These are phyloP conservation scores for Zygoascus bituminiphila DNA, from an alignment of 805 yeast species.

Conservation along the genomic window DNA sequence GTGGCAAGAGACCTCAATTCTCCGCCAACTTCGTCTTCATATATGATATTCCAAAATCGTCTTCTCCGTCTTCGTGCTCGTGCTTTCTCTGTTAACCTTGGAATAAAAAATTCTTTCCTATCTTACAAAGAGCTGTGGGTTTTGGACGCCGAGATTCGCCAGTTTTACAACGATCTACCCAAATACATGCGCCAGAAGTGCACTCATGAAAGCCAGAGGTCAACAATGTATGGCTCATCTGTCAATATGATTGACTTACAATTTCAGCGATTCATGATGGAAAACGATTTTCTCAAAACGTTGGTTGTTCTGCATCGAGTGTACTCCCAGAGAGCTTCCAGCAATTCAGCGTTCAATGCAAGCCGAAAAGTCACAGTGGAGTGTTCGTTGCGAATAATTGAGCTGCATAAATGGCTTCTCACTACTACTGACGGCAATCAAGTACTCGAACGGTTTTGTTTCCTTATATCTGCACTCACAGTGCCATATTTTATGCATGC, in stretches of 20 bases:
- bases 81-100: conserved; percentile 9
- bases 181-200: conserved; percentile 17
- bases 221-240: conserved; percentile 6
- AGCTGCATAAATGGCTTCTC: conserved; percentile 16
- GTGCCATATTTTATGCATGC: conserved; percentile 17
- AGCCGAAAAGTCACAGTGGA: conserved; percentile 12
- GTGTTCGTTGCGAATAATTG: conserved; percentile 14
- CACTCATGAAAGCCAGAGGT: conserved; percentile 12
- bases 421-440: conserved; percentile 6
- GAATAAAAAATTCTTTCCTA: conserved; percentile 7
- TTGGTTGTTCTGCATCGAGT: conserved; percentile 25
- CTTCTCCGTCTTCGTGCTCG: conserved; percentile 8
- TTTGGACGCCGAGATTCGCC: conserved; percentile 21
- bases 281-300: conserved; percentile 23
- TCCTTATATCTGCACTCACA: conserved; percentile 7
- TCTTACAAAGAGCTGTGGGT: conserved; percentile 15
- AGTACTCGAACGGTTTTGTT: conserved; percentile 11
- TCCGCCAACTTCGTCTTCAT: conserved; percentile 19
- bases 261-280: conserved; percentile 25
- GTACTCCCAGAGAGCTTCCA: conserved; percentile 5
- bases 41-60: conserved; percentile 14
- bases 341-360: conserved; percentile 7
- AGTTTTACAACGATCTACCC: conserved; percentile 21
- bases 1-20: conserved; percentile 12
- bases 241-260: conserved; percentile 18